Conservation (phyloP, 495 filamentous ascomycete genomes). For the Articulospora tetracladia region DNA sequence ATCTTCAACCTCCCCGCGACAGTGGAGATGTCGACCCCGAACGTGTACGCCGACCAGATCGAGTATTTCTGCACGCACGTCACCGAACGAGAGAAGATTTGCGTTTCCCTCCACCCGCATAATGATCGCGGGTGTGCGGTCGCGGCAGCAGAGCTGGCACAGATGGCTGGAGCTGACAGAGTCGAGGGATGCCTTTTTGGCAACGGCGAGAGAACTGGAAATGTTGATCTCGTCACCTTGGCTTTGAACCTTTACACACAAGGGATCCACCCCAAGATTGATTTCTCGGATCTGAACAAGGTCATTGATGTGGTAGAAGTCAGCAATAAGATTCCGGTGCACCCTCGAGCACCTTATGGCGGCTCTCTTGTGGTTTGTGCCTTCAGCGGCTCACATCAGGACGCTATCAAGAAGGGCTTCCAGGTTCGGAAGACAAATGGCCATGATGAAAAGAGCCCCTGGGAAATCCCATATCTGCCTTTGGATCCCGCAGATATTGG, state of each 20-base stretch:
- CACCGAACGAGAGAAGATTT: constrained; percentile 74
- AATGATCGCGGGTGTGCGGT: constrained; percentile 94
- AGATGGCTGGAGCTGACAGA: constrained; percentile 96
- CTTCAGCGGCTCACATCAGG: constrained; percentile 91
- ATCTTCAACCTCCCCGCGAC: constrained; percentile 98
- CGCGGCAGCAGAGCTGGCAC: constrained; percentile 80
- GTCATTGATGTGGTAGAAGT: constrained; percentile 90
- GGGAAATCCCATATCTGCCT: constrained; percentile 85
- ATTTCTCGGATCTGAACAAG: constrained; percentile 86
- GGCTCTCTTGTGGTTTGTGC: constrained; percentile 85
- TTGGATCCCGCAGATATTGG: constrained; percentile 93
- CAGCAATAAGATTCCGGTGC: constrained; percentile 92
- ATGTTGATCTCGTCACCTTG: constrained; percentile 93
- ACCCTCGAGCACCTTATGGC: constrained; percentile 84
- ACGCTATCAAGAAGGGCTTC: constrained; percentile 98
- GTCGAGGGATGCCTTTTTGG: constrained; percentile 96
- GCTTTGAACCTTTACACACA: constrained; percentile 96
- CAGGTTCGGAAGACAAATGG: constrained; percentile 58
- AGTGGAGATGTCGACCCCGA: constrained; percentile 93
- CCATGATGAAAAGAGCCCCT: constrained; percentile 55
- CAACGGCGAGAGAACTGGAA: constrained; percentile 93
- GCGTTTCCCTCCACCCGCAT: constrained; percentile 84
- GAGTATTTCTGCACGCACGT: constrained; percentile 91
- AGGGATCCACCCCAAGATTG: constrained; percentile 81
- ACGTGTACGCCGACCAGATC: constrained; percentile 94